Evolutionary conservation across 257 asterid genomes (phyloP), one percentile per base, ranked within the genome.

Genomic region (Capsicum rhomboideum): DNA sequence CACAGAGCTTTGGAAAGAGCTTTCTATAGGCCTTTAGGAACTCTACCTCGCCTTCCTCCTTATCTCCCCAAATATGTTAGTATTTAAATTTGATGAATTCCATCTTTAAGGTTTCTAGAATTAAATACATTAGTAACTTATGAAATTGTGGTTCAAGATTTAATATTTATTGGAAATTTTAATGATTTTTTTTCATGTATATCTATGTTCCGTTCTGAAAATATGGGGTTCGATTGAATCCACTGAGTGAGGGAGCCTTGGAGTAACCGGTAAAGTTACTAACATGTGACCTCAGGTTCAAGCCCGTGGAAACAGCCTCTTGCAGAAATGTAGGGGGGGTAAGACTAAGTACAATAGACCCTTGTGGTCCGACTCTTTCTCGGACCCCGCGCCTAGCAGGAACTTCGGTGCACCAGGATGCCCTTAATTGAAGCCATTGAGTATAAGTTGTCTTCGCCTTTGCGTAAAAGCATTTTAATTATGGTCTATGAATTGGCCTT

Each of bases 21-120:
- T 68, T 91, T 94, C 86, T 90, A 82, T 66, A 90, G 99, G 87
- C 98, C 99, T 14, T 90, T 95, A 42, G 99, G 99, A 26, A 87
- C 97, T 78, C 89, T 95, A 42, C 99, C 99, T 34, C 99, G 99
- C 63, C 97, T 95, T 11, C 99, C 99, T 74, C 92, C 99, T 50
- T 93, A 92, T 91, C 99, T 95, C 86, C 97, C 99, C 79, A 97
- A 90, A 92, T 84, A 85, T 87, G 99, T 94, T 80, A 91, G 92
- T 83, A 74, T 23, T 34, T 4, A 14, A 52, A 52, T 13, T 52
- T 49, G 59, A 17, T 53, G 21, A 20, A 53, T 53, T 17, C 59
- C 0, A 52, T 1, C 4, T 52, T 4, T 52, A 52, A 49, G 18
- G 20, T 52, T 52, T 2, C 13, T 14, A 52, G 56, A 16, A 52